Conservation (phyloP, 2,329 filamentous ascomycete genomes). For the Ceratocystis lukuohia region DNA sequence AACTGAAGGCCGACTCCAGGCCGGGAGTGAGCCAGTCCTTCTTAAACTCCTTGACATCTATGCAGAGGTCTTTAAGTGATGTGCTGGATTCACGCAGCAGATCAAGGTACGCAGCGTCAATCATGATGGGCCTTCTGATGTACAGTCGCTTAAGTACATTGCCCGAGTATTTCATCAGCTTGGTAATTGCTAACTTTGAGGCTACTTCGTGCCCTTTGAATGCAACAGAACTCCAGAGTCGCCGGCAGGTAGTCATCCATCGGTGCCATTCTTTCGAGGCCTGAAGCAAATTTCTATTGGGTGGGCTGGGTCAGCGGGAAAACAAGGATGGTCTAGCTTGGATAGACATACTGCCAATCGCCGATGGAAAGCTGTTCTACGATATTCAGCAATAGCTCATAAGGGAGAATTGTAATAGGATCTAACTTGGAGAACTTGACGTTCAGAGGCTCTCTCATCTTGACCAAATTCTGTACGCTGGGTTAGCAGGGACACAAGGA, state of each 20-base stretch:
- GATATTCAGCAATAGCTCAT: constrained; percentile 16
- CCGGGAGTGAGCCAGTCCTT: background rate
- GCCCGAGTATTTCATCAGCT: background rate
- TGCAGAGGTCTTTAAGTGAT: background rate
- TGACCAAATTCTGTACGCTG: constrained; percentile 17
- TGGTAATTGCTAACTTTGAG: background rate
- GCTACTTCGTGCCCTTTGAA: background rate
- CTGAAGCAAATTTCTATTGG: background rate
- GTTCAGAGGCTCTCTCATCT: constrained; percentile 10
- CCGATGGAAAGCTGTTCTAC: constrained; percentile 3
- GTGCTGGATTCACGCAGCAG: background rate
- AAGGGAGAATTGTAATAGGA: constrained; percentile 12
- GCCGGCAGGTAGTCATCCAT: background rate
- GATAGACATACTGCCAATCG: constrained; percentile 9
- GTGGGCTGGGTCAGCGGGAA: background rate
- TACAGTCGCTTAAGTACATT: background rate
- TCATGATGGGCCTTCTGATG: background rate
- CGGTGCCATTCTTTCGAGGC: constrained; percentile 7
- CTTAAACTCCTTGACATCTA: background rate
- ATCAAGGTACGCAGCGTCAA: background rate
- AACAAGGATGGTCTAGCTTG: background rate
- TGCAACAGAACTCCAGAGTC: constrained; percentile 2
- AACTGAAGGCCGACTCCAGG: background rate
- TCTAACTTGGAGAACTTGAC: constrained; percentile 8
- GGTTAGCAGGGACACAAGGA: background rate